A percentile compares a stretch with the other conserved stretches of the same genome.
phyloP scores from a whole-genome alignment of 345 rosid species.

The Fremontodendron californicum region DNA sequence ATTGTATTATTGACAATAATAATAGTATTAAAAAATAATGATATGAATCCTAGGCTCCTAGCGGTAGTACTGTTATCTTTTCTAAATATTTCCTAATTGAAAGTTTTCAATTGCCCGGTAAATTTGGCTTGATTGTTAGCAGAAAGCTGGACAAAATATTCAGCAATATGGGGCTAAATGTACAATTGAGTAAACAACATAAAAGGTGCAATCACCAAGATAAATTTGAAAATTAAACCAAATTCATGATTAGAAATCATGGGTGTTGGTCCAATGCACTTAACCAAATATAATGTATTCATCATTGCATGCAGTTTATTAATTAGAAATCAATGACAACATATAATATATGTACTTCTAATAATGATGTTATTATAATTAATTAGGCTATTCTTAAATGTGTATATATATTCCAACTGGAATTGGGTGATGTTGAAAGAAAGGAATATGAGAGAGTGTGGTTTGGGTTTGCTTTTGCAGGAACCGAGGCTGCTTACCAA shows the following conservation, averaged over 20 bases:
- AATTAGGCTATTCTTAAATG: no score
- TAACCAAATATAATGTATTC: no score
- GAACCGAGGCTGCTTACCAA: slow-evolving; percentile 60
- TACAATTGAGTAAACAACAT: background rate
- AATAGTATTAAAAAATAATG: no score
- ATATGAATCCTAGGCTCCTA: background rate
- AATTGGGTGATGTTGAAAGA: slow-evolving; percentile 50
- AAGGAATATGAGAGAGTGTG: slow-evolving; percentile 49
- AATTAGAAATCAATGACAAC: background rate
- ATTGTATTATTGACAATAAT: background rate
- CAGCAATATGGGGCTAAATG: slow-evolving; percentile 13
- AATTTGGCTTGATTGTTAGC: slow-evolving; percentile 21
- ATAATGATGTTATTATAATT: background rate
- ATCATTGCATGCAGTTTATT: no score
- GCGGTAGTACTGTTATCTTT: background rate
- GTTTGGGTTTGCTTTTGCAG: slow-evolving; percentile 55
- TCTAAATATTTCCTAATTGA: background rate
- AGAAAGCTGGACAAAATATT: slow-evolving; percentile 26
- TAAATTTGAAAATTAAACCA: background rate
- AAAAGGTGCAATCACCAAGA: background rate
- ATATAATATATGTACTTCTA: no score
- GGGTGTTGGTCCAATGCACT: slow-evolving; percentile 14
- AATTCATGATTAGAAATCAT: slow-evolving; percentile 15
- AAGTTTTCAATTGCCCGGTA: background rate
- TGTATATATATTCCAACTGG: background rate